phyloP scores from a whole-genome alignment of 129 eudicot species.

The Scalesia atractyloides region DNA sequence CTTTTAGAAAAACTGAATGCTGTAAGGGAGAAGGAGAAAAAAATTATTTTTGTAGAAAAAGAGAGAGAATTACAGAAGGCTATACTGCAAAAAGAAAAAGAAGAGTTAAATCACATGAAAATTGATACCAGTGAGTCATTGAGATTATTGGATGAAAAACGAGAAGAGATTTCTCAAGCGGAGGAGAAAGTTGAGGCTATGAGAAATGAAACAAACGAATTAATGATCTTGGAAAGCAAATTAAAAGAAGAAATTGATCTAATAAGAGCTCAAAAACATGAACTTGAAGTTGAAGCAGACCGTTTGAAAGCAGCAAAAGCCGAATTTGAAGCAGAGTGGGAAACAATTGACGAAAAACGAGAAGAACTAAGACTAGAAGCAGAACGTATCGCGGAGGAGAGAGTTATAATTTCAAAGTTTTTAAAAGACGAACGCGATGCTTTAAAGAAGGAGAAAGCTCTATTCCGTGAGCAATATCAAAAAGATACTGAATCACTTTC shows the following conservation, averaged over 20 bases:
- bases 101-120: constrained; percentile 40
- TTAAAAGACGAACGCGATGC: constrained; percentile 82
- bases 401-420: constrained; percentile 52
- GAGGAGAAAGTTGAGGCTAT: constrained; percentile 68
- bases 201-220: constrained; percentile 74
- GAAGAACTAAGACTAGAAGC: constrained; percentile 63
- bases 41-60: constrained; percentile 39
- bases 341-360: constrained; percentile 81
- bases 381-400: constrained; percentile 71
- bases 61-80: constrained; percentile 50
- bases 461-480: constrained; percentile 62
- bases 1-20: constrained; percentile 49
- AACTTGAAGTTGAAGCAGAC: constrained; percentile 78
- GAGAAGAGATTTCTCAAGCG: constrained; percentile 47
- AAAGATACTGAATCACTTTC: constrained; percentile 65
- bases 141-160: constrained; percentile 54
- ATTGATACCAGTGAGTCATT: constrained; percentile 50
- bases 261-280: constrained; percentile 68
- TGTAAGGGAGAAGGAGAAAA: constrained; percentile 62
- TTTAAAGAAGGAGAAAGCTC: constrained; percentile 66
- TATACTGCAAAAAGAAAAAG: constrained; percentile 57
- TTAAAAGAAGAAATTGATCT: constrained; percentile 89
- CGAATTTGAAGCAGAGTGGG: constrained; percentile 88
- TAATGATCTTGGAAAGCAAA: constrained; percentile 60
- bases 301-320: constrained; percentile 66